phyloP scores from a whole-genome alignment of 345 rosid genomes.

The Hypericum perforatum region DNA sequence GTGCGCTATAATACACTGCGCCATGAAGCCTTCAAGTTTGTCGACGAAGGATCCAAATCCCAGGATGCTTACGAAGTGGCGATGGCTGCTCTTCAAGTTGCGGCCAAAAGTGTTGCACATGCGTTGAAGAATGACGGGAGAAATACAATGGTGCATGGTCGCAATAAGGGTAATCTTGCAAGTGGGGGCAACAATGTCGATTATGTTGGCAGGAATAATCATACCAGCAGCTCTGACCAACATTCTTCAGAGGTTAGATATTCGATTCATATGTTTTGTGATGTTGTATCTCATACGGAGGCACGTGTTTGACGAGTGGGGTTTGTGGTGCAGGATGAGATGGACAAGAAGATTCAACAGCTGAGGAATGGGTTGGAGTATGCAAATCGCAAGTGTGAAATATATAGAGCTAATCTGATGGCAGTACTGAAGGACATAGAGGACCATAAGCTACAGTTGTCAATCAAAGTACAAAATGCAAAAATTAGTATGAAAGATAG shows the following conservation, averaged over 20 bases:
- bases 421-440: conserved; percentile 42
- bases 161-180: conserved; percentile 13
- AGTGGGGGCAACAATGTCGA: conserved; percentile 13
- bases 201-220: conserved; percentile 2
- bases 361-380: conserved; percentile 24
- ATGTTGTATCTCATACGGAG: background rate
- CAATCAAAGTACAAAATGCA: conserved; percentile 38
- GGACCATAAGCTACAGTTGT: conserved; percentile 42
- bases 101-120: conserved; percentile 22
- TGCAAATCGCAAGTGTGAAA: conserved; percentile 38
- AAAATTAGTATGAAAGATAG: conserved; percentile 40
- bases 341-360: conserved; percentile 23
- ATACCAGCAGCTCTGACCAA: conserved; percentile 13
- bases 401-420: conserved; percentile 36
- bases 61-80: conserved; percentile 22
- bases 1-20: conserved; percentile 30
- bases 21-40: conserved; percentile 25
- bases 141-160: conserved; percentile 18
- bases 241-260: conserved; percentile 26
- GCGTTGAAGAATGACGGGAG: conserved; percentile 21
- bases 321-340: conserved; percentile 27
- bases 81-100: conserved; percentile 31
- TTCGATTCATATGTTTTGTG: background rate
- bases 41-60: conserved; percentile 30
- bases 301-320: background rate